A percentile compares a stretch with the other conserved stretches of the same genome.
Evolutionary conservation across 2,329 filamentous ascomycete species (phyloP).

Genomic region (Ophiostoma triangulosporum): DNA sequence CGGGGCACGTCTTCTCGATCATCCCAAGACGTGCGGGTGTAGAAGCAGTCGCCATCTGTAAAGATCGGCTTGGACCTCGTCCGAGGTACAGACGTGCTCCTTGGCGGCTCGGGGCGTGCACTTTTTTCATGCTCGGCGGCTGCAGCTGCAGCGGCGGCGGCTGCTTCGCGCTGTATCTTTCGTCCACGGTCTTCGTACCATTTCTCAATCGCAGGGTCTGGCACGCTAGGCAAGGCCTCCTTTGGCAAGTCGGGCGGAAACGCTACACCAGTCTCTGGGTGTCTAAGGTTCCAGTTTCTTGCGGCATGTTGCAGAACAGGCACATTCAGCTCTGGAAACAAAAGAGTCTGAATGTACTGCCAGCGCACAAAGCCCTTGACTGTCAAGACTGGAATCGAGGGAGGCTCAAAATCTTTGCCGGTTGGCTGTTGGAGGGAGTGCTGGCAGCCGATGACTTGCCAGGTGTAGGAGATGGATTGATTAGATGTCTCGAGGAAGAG

Average conservation of each 20-base stretch:
- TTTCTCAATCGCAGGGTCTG: constrained; percentile 66
- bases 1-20: not conserved
- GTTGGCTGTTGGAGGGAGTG: constrained; percentile 70
- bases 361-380: constrained; percentile 77
- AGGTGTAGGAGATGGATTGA: constrained; percentile 76
- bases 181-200: constrained; percentile 76
- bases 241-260: constrained; percentile 48
- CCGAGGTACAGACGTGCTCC: constrained; percentile 3
- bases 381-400: constrained; percentile 72
- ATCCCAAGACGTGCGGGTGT: constrained; percentile 11
- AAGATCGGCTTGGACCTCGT: constrained; percentile 10
- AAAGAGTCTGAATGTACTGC: constrained; percentile 81
- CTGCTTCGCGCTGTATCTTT: constrained; percentile 48
- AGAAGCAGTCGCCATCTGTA: constrained; percentile 19
- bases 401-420: constrained; percentile 57
- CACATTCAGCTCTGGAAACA: constrained; percentile 80
- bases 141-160: not conserved
- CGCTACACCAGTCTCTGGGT: constrained; percentile 57
- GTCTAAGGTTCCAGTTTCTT: constrained; percentile 58
- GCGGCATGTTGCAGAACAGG: constrained; percentile 72
- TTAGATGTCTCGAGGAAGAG: constrained; percentile 68
- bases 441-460: constrained; percentile 79
- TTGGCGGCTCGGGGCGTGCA: constrained; percentile 18
- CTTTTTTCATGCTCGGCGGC: constrained; percentile 22
- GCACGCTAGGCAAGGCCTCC: constrained; percentile 53